Evolutionary conservation across 441 rosid species (phyloP).

Genomic region (Populus trichocarpa): DNA sequence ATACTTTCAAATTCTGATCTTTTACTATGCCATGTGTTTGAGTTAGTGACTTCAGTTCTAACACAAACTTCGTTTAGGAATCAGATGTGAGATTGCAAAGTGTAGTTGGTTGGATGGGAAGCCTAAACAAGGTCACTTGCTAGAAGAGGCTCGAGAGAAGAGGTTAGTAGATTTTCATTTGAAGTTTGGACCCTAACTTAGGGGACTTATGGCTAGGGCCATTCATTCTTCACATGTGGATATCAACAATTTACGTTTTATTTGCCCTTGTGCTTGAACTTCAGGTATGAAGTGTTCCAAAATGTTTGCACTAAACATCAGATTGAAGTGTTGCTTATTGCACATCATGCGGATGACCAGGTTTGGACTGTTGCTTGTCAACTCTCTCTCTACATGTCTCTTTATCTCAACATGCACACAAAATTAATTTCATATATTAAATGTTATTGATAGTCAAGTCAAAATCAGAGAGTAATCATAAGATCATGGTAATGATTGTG

Average conservation of each 20-base stretch:
- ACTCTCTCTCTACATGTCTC: neutral
- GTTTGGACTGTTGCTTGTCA: conserved; percentile 27
- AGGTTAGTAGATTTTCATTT: conserved; percentile 36
- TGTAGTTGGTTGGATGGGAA: conserved; percentile 81
- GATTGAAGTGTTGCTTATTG: conserved; percentile 72
- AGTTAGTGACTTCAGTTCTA: conserved; percentile 20
- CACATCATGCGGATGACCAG: conserved; percentile 98
- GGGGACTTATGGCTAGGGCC: neutral
- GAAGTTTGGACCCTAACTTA: neutral
- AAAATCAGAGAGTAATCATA: neutral
- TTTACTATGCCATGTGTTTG: neutral
- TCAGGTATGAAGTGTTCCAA: conserved; percentile 72
- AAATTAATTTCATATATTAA: neutral
- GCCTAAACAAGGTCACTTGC: conserved; percentile 87
- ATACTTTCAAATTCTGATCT: conserved; percentile 15
- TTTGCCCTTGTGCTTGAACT: conserved; percentile 20
- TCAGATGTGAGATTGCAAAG: conserved; percentile 77
- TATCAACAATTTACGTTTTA: neutral
- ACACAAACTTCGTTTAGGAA: conserved; percentile 52
- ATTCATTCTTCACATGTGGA: conserved; percentile 1
- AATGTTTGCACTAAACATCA: conserved; percentile 53
- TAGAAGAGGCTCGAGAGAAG: conserved; percentile 85
- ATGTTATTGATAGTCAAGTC: neutral
- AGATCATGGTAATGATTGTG: neutral
- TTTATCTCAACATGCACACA: neutral